phyloP scores from a whole-genome alignment of 129 eudicot genomes.

The Chrysanthemum seticuspe region DNA sequence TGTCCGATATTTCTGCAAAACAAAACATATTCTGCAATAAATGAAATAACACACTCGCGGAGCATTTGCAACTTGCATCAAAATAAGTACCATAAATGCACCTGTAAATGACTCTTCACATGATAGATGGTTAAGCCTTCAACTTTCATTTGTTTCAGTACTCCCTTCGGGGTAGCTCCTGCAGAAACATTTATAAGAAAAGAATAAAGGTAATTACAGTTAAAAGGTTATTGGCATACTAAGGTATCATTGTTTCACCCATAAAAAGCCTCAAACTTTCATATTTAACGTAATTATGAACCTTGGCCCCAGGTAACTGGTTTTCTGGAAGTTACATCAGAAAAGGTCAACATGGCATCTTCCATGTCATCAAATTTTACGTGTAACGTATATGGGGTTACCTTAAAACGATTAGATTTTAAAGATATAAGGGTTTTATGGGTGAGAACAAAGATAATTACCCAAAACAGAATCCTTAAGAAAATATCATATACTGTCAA shows the following conservation, averaged over 20 bases:
- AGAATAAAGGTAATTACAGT: background rate
- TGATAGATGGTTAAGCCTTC: constrained; percentile 95
- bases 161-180: constrained; percentile 99
- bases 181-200: constrained; percentile 23
- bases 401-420: too few relatives aligned
- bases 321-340: too few relatives aligned
- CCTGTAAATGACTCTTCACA: constrained; percentile 97
- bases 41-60: constrained; percentile 12
- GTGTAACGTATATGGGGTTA: too few relatives aligned
- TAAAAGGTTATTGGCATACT: background rate
- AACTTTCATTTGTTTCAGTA: constrained; percentile 85
- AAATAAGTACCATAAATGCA: constrained; percentile 26
- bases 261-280: too few relatives aligned
- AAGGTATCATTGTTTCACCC: too few relatives aligned
- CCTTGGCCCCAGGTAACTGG: too few relatives aligned
- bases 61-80: constrained; percentile 15
- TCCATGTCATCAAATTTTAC: too few relatives aligned
- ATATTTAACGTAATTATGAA: too few relatives aligned
- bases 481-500: background rate
- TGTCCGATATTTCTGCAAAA: constrained; percentile 86
- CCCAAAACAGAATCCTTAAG: too few relatives aligned
- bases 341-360: too few relatives aligned
- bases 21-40: constrained; percentile 13
- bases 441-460: too few relatives aligned
- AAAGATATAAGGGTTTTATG: too few relatives aligned